A percentile compares a stretch with the other conserved stretches of the same genome.
Evolutionary conservation across 2,329 filamentous ascomycete genomes (phyloP).

Genomic region (Pleomassaria siparia): DNA sequence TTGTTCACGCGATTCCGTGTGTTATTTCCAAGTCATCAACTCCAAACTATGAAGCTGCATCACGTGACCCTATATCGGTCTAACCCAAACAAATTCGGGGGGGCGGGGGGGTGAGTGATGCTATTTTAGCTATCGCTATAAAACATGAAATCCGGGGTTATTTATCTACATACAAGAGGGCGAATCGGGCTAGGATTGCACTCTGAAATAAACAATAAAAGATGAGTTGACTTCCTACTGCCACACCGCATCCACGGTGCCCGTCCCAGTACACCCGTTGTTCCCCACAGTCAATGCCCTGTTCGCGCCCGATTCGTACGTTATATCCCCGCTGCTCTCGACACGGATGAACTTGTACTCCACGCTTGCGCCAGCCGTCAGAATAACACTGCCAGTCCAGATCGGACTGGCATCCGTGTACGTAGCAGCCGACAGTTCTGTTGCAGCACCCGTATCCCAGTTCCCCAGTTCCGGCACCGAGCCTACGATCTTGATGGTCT

Average conservation of each 20-base stretch:
- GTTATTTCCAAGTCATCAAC: too few species aligned
- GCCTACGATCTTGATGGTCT: slow-evolving; percentile 52
- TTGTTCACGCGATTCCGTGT: too few species aligned
- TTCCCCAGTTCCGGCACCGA: slow-evolving; percentile 47
- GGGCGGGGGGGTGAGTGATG: too few species aligned
- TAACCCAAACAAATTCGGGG: too few species aligned
- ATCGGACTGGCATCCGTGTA: slow-evolving; percentile 50
- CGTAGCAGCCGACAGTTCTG: slow-evolving; percentile 44
- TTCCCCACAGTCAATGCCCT: slow-evolving; percentile 42
- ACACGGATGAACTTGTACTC: slow-evolving; percentile 51
- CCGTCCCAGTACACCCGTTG: slow-evolving; percentile 19
- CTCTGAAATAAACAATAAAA: background rate
- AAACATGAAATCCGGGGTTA: too few species aligned
- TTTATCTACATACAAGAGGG: background rate
- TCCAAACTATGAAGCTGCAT: too few species aligned
- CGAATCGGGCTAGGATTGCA: too few species aligned
- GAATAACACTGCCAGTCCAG: slow-evolving; percentile 47
- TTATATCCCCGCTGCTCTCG: slow-evolving; percentile 48
- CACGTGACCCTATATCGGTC: too few species aligned
- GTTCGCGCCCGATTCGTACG: slow-evolving; percentile 49
- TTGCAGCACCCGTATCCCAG: slow-evolving; percentile 46
- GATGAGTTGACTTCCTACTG: slow-evolving; percentile 15
- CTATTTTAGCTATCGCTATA: too few species aligned
- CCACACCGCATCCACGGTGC: slow-evolving; percentile 24
- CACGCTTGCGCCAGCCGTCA: slow-evolving; percentile 47